Evolutionary conservation across 2,329 filamentous ascomycete genomes (phyloP), one percentile per base, ranked within the genome.

Genomic region (Penicillium sp.): DNA sequence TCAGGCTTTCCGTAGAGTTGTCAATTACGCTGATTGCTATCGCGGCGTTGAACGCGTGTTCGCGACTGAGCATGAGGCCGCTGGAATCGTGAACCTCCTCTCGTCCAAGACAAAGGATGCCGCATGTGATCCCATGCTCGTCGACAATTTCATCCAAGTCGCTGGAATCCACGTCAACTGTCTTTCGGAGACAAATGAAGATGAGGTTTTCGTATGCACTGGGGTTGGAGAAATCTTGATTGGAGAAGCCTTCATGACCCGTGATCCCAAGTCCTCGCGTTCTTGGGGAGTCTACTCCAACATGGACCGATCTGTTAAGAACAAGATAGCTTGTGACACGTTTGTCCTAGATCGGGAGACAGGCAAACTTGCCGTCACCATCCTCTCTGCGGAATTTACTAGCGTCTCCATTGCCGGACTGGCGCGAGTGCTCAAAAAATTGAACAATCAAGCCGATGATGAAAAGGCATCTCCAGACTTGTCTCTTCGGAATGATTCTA

Each of bases 71-170:
- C 12, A 43, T 31, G 45, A 46, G 22, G 28, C 44, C 2, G 26
- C 44, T 21, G 44, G 44, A 15, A 9, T 39, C 12, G 44, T 46
- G 5, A 29, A 13, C 7, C 26, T 46, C 5, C 8, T 13, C 9
- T 5, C 17, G 2, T 46, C 44, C 3, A 35, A 3, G 10, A 42
- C 19, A 7, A n/a, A 22, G 9, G 22, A 42, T 28, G 10, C 31
- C n/a, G 15, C 31, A 6, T 42, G 37, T 24, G 38, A 48, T n/a
- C 45, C 45, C 2, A n/a, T 42, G 9, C 31, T 42, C 1, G 31
- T 48, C 5, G 45, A 48, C 22, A 48, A 48, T 12, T 48, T 48
- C 24, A 32, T 48, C 3, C 46, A 48, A 19, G 46, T 48, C 1
- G 39, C 46, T 19, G 46, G 46, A 9, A 42, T 48, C 13, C 46